Evolutionary conservation across 2,329 filamentous ascomycete genomes (phyloP), one percentile per base, ranked within the genome.

Genomic region (Trichoderma aggressivum): DNA sequence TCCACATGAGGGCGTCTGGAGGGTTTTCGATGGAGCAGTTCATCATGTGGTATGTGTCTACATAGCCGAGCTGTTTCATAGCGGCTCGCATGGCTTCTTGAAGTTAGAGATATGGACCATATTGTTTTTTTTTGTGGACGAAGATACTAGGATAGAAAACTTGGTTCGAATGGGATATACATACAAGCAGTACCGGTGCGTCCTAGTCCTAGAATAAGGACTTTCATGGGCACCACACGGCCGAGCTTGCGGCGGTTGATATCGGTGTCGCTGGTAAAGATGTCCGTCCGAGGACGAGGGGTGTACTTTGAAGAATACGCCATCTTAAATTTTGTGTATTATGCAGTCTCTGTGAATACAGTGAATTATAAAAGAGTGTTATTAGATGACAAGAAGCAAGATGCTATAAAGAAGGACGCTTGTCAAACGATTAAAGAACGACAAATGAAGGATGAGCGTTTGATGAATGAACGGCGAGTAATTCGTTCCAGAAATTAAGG

Each of bases 41-140:
- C 88, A 91, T 90, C 89, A 91, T 91, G 83, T 92, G 91, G 84
- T 92, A 92, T 72, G 88, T 90, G 79, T 91, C 88, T 75, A 87
- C 83, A 79, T 90, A 92, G 73, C 90, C 90, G 53, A 92, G 84
- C 75, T 88, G 84, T 77, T 89, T 86, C 78, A 92, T 86, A 24
- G 91, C 90, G 56, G 86, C 87, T 73, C 89, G 86, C 77, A 92
- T 87, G 56, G 90, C 88, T 89, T 70, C 59, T 36, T 50, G 56
- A 1, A 11, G 24, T 21, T 24, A 39, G 50, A 16, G n/a, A 34
- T 30, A 1, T 16, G 8, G 12, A 39, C 47, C 11, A 47, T 18
- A 26, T 1, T 30, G 21, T 8, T 24, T 6, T 8, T 24, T 6
- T 7, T 53, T 11, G n/a, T 18, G 8, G n/a, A 36, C 21, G 34